Evolutionary conservation across 176 grass and related monocot species (phyloP).

Genomic region (Aegilops sharonensis): DNA sequence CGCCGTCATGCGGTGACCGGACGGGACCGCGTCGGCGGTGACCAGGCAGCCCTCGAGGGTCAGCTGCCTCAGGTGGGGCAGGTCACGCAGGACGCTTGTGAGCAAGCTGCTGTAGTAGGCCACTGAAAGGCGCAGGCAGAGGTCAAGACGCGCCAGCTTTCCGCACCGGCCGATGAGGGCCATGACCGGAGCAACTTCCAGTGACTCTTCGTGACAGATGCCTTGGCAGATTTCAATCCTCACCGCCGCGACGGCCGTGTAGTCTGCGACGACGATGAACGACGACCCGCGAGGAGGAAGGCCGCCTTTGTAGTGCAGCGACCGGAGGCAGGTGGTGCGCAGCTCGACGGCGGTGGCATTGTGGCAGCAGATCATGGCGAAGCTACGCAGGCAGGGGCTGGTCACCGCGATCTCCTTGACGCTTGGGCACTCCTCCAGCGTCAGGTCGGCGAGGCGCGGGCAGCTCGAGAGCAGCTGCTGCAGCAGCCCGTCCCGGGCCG

Average conservation of each 20-base stretch:
- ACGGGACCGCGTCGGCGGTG: neutral
- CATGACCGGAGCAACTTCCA: neutral
- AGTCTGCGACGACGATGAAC: neutral
- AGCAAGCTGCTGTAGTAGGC: neutral
- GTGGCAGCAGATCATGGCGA: constrained; percentile 29
- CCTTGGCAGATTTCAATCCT: neutral
- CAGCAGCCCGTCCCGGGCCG: neutral
- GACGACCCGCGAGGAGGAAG: neutral
- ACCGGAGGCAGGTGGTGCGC: neutral
- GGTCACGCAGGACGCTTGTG: neutral
- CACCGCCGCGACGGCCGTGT: accelerated
- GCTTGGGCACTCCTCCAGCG: constrained; percentile 12
- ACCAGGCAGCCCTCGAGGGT: constrained; percentile 10
- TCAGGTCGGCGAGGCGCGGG: neutral
- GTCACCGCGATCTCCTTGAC: neutral
- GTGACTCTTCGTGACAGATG: accelerated
- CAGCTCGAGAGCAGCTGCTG: neutral
- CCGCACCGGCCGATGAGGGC: neutral
- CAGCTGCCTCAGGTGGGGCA: neutral
- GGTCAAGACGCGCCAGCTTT: neutral
- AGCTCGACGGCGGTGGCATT: neutral
- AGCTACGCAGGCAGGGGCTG: neutral
- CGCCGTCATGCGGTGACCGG: neutral
- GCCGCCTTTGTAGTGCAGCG: constrained; percentile 6
- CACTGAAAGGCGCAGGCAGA: neutral